Conservation (phyloP, 2,329 filamentous ascomycete species). For the Pyrenochaeta sp. region DNA sequence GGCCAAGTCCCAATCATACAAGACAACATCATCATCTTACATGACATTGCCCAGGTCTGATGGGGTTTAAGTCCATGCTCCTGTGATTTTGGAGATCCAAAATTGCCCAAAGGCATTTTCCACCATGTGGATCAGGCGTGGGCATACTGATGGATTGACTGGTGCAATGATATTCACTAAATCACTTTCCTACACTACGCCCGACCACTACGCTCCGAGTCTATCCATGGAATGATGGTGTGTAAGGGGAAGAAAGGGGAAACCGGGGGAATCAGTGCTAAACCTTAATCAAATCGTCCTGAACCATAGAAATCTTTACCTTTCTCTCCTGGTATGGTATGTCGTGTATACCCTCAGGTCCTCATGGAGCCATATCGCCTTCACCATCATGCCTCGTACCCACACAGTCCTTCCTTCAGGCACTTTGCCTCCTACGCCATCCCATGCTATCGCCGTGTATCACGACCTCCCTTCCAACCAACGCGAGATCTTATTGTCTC, state of each 20-base stretch:
- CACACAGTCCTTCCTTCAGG: not conserved
- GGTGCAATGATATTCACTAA: not conserved
- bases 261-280: slow-evolving; percentile 30
- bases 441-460: slow-evolving; percentile 7
- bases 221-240: slow-evolving; percentile 6
- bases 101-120: not conserved
- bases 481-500: not conserved
- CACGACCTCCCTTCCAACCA: slow-evolving; percentile 4
- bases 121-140: too few relatives aligned
- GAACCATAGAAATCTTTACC: not conserved
- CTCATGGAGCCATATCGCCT: not conserved
- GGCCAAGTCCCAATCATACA: not conserved
- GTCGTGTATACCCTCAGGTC: not conserved
- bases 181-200: not conserved
- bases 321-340: not conserved
- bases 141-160: too few relatives aligned
- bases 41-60: not conserved
- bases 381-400: not conserved
- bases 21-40: not conserved
- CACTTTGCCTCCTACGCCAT: slow-evolving; percentile 5
- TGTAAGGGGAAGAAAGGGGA: slow-evolving; percentile 7
- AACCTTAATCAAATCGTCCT: slow-evolving; percentile 13
- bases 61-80: not conserved
- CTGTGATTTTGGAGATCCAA: not conserved
- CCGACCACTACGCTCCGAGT: not conserved